A percentile compares a stretch with the other conserved stretches of the same genome.
Evolutionary conservation across 2,329 filamentous ascomycete species (phyloP).

Genomic region (Aspergillus japonicus): DNA sequence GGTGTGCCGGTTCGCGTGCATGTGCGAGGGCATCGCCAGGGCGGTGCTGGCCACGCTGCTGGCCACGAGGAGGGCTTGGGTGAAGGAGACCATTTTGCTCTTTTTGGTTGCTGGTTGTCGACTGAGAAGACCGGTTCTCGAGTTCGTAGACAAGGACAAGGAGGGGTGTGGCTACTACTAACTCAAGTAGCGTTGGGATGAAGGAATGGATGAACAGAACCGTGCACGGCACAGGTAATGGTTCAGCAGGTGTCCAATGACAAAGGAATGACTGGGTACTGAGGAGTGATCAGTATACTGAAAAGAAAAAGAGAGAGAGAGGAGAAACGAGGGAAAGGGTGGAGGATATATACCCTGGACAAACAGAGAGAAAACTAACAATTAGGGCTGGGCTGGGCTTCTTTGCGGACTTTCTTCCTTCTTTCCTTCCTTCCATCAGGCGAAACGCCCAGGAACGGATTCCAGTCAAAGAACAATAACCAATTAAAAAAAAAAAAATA

Average conservation of each 20-base stretch:
- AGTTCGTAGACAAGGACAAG: slow-evolving; percentile 10
- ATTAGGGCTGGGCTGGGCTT: not conserved
- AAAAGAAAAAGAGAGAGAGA: not conserved
- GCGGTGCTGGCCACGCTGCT: slow-evolving; percentile 36
- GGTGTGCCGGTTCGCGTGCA: not conserved
- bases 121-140: slow-evolving; percentile 24
- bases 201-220: slow-evolving; percentile 27
- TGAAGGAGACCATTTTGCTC: slow-evolving; percentile 40
- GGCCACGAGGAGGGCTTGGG: slow-evolving; percentile 29
- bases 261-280: slow-evolving; percentile 7
- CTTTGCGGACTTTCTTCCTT: not conserved
- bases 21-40: slow-evolving; percentile 31
- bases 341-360: not conserved
- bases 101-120: slow-evolving; percentile 4
- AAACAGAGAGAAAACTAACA: too few species aligned
- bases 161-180: slow-evolving; percentile 2
- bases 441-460: not conserved
- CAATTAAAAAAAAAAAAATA: not conserved
- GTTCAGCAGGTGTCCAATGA: slow-evolving; percentile 13
- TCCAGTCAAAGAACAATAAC: not conserved
- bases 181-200: slow-evolving; percentile 1
- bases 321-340: not conserved
- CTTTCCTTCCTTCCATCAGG: not conserved
- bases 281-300: not conserved
- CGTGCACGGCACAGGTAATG: slow-evolving; percentile 35